Base-by-base conservation (phyloP, 75 land plant genomes). In the Pseudotsuga menziesii region DNA sequence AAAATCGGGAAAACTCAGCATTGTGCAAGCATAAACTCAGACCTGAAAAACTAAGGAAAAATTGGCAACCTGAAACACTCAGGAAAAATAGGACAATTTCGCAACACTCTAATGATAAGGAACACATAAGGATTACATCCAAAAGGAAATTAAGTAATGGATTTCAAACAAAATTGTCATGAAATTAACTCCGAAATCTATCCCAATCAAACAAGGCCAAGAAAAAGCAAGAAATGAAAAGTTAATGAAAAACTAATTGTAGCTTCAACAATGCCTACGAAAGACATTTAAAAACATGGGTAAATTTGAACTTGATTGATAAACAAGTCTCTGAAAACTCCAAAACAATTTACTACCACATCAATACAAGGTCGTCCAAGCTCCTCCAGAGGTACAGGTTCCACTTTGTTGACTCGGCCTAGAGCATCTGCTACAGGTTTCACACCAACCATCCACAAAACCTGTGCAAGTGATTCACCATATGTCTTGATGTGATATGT, bases 401-500 rank as follows among this genome's bases (percentile, higher is more conserved):
- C 99, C 20, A 97, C 93, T 75, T 90, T 84, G 89, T 97, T 97
- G 23, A 97, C 98, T 9, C 99, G 85, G 20, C 99, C 99, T 44
- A 97, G 88, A n/a, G 96, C 89, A 80, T 97, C 99, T n/a, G 99
- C 86, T 16, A 92, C 79, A 23, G 99, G 99, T 77, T 79, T 82
- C 3, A 89, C 98, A 5, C 99, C 99, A 23, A 97, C 83, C 98
- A 97, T 91, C 96, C 98, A 97, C 74, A 97, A 63, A 29, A 96
- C 99, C 78, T 97, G 99, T 74, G 89, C 99, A 73, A 97, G 87
- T n/a, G 99, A 97, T 75, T 97, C 99, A 14, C 99, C 99, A 78
- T 97, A 97, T 15, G 99, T 97, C 89, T 97, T 97, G 74, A 97
- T 97, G 77, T 97, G 95, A 76, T 97, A 98, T 5, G 99, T 97